Percentiles rank a stretch among this genome's conserved stretches.
Evolutionary conservation across 2,329 filamentous ascomycete genomes (phyloP).

Genomic region (Arthrocladium fulminans): DNA sequence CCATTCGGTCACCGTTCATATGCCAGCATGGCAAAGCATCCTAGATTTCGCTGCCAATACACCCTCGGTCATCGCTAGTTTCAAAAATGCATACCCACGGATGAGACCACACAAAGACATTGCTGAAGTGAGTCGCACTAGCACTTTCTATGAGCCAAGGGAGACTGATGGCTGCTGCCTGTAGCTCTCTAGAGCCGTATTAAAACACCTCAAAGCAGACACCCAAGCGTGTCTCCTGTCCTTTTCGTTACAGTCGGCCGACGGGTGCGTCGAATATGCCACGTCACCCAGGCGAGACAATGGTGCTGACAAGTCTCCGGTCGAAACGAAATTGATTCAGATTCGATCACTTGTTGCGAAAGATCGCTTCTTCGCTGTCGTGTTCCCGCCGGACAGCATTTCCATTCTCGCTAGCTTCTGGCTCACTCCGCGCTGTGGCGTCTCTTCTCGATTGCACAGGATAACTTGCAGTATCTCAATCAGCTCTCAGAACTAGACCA

Average conservation of each 20-base stretch:
- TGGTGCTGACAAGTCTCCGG: constrained; percentile 1
- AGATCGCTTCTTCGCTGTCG: constrained; percentile 10
- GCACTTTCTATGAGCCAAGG: not conserved
- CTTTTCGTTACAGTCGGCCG: constrained; percentile 1
- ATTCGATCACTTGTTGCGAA: constrained; percentile 1
- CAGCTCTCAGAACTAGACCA: constrained; percentile 8
- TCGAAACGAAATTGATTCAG: not conserved
- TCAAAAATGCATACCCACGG: constrained; percentile 7
- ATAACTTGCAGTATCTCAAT: constrained; percentile 8
- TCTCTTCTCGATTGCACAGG: constrained; percentile 17
- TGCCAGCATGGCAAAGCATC: constrained; percentile 3
- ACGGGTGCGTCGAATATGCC: constrained; percentile 1
- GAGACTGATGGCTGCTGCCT: not conserved
- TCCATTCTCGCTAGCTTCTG: constrained; percentile 11
- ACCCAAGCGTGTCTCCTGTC: constrained; percentile 2
- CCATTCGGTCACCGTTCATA: constrained; percentile 9
- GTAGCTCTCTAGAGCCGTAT: constrained; percentile 2
- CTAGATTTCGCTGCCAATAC: not conserved
- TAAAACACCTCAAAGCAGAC: not conserved
- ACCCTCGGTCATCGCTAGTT: not conserved
- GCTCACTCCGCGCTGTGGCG: constrained; percentile 13
- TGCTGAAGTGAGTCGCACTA: not conserved
- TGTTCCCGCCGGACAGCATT: constrained; percentile 10
- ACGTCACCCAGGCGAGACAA: constrained; percentile 4
- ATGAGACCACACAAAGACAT: constrained; percentile 9